These are phyloP conservation scores for Macrophomina phaseolina DNA, from an alignment of 2,329 filamentous ascomycete species.

Conservation along the genomic window DNA sequence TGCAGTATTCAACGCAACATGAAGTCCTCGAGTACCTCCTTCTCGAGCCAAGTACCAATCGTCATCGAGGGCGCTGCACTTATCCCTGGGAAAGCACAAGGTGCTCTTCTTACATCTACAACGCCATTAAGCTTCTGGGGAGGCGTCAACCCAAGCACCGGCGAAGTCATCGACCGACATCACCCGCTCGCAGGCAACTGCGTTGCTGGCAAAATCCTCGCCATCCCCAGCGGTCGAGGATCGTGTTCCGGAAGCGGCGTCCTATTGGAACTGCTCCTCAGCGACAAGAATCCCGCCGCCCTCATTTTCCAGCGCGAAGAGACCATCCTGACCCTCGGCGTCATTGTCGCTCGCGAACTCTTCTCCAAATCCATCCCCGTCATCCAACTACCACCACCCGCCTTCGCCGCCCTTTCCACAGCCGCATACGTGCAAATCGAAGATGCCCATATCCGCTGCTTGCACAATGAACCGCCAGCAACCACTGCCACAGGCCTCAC, in stretches of 20 bases:
- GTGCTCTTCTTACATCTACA: slow-evolving; percentile 4
- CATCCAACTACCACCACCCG: slow-evolving; percentile 35
- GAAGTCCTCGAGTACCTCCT: no score
- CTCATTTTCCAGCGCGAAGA: slow-evolving; percentile 52
- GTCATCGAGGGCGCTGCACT: background rate
- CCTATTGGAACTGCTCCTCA: slow-evolving; percentile 53
- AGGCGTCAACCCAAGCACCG: slow-evolving; percentile 49
- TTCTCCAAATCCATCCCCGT: slow-evolving; percentile 51
- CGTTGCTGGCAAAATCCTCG: slow-evolving; percentile 46
- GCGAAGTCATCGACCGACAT: slow-evolving; percentile 52
- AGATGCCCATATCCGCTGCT: background rate
- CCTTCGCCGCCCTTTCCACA: background rate
- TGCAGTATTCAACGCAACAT: no score
- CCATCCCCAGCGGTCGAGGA: slow-evolving; percentile 54
- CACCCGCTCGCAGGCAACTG: slow-evolving; percentile 47
- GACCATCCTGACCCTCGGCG: slow-evolving; percentile 54
- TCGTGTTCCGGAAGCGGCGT: slow-evolving; percentile 55
- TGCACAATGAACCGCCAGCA: no score
- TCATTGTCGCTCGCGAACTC: slow-evolving; percentile 51
- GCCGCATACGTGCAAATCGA: slow-evolving; percentile 15
- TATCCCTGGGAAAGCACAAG: background rate
- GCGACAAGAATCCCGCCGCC: slow-evolving; percentile 45
- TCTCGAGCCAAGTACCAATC: no score
- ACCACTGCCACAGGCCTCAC: no score
- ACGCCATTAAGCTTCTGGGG: slow-evolving; percentile 54